Conservation (phyloP, 176 grass and related monocot species). For the Cocos nucifera region DNA sequence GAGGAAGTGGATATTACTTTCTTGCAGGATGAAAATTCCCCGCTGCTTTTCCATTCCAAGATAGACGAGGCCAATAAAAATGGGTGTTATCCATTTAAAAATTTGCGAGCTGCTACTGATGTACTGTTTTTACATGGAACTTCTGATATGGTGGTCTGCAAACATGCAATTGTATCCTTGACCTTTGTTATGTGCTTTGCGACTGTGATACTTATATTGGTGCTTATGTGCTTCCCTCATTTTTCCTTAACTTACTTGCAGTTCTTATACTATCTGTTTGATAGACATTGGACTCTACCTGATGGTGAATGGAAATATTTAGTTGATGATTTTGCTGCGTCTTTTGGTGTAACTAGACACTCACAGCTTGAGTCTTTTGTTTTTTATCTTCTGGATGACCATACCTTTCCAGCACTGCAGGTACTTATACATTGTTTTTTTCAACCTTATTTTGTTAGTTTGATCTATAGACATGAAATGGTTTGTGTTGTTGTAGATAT, state of each 20-base stretch:
- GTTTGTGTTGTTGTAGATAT: neutral
- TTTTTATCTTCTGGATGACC: constrained; percentile 81
- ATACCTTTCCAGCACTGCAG: constrained; percentile 70
- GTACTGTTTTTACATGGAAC: constrained; percentile 67
- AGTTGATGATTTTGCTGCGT: constrained; percentile 77
- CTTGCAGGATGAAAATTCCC: constrained; percentile 54
- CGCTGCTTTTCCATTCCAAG: constrained; percentile 38
- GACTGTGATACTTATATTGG: constrained; percentile 10
- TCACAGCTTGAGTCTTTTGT: constrained; percentile 65
- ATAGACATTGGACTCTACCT: constrained; percentile 70
- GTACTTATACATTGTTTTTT: constrained; percentile 30
- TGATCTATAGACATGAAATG: neutral
- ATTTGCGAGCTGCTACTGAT: constrained; percentile 39
- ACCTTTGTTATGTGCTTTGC: constrained; percentile 3
- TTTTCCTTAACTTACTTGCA: constrained; percentile 23
- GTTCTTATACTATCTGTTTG: constrained; percentile 97
- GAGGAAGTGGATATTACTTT: constrained; percentile 49
- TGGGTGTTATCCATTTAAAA: neutral
- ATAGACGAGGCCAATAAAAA: constrained; percentile 40
- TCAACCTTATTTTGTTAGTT: constrained; percentile 5
- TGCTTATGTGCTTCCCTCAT: constrained; percentile 8
- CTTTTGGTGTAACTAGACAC: constrained; percentile 54
- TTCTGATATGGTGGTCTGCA: constrained; percentile 83
- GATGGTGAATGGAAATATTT: constrained; percentile 78
- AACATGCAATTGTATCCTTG: constrained; percentile 97